Percentiles rank a stretch among this genome's conserved stretches.
These are phyloP conservation scores for Tetrahymena malaccensis DNA, from an alignment of 73 alveolate species.

Conservation along the genomic window DNA sequence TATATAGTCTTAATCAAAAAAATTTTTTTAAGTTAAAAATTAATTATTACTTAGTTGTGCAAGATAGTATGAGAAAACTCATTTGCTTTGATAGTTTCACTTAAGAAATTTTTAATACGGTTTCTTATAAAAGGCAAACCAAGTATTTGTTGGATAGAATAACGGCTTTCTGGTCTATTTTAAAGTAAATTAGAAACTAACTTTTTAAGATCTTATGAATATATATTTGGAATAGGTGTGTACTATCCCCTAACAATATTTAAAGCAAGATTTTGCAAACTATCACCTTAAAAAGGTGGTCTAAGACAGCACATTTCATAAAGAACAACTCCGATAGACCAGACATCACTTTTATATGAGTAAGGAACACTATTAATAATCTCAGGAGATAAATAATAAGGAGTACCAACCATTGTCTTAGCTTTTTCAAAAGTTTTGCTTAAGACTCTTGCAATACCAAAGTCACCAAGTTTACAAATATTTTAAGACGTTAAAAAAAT, in stretches of 20 bases:
- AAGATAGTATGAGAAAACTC: constrained; percentile 85
- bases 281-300: constrained; percentile 84
- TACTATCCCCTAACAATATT: constrained; percentile 71
- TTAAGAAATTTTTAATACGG: constrained; percentile 62
- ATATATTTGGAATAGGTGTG: constrained; percentile 53
- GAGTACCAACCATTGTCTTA: constrained; percentile 89
- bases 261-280: constrained; percentile 62
- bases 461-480: constrained; percentile 79
- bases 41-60: constrained; percentile 35
- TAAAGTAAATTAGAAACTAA: constrained; percentile 51
- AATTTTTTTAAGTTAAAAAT: no score
- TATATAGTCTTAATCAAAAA: no score
- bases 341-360: constrained; percentile 72
- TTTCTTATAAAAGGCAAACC: constrained; percentile 51
- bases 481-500: constrained; percentile 69
- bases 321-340: constrained; percentile 82
- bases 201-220: constrained; percentile 53
- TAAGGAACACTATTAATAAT: constrained; percentile 69
- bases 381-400: constrained; percentile 86
- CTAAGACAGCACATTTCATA: constrained; percentile 81
- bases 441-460: constrained; percentile 77
- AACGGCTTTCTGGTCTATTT: constrained; percentile 71
- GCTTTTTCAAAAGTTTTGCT: constrained; percentile 70
- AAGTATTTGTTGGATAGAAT: constrained; percentile 62
- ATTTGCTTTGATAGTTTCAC: constrained; percentile 49